Evolutionary conservation across 2,329 filamentous ascomycete species (phyloP), one percentile per base, ranked within the genome.

Genomic region (Beauveria caledonica): DNA sequence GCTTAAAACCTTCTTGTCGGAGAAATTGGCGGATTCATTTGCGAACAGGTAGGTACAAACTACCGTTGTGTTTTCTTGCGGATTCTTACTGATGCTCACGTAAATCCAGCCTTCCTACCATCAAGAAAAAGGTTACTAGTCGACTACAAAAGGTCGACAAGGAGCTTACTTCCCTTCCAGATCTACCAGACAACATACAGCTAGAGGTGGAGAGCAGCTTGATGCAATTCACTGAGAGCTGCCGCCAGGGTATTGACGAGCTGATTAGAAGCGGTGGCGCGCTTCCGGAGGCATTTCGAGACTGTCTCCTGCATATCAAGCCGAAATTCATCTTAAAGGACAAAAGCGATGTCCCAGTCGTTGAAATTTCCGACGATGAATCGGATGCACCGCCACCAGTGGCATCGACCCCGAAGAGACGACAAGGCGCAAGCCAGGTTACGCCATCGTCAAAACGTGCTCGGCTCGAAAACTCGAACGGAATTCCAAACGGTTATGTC

Each of bases 151-250:
- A 76, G 0, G 83, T 92, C 2, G 76, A 83, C 1, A 65, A 68
- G 0, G 74, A 87, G 60, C 77, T 95, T 0, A 64, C 69, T 0
- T 73, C 72, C 0, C 78, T 92, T 0, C 89, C 89, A 0, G 86
- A 90, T 42, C 80, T 89, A 0, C 87, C 88, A 0, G 72, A 76
- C 0, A 89, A 91, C 48, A 82, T 91, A 0, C 80, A 86, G n/a
- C 76, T 86, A 0, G 83, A 86, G 10, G 79, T 95, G 0, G 80
- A 80, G 21, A 79, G 80, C 2, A 82, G 84, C 11, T 69, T 93
- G 0, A 75, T 77, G 13, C 74, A 74, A 0, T 86, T 93, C 62
- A 79, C 82, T 0, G 73, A 76, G 0, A 76, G 80, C 5, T 73
- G 75, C 0, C 75, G 85, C 1, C 72, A 89, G 6, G 76, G 80